Evolutionary conservation across 2,329 filamentous ascomycete genomes (phyloP).

Genomic region (Fusarium sp.): DNA sequence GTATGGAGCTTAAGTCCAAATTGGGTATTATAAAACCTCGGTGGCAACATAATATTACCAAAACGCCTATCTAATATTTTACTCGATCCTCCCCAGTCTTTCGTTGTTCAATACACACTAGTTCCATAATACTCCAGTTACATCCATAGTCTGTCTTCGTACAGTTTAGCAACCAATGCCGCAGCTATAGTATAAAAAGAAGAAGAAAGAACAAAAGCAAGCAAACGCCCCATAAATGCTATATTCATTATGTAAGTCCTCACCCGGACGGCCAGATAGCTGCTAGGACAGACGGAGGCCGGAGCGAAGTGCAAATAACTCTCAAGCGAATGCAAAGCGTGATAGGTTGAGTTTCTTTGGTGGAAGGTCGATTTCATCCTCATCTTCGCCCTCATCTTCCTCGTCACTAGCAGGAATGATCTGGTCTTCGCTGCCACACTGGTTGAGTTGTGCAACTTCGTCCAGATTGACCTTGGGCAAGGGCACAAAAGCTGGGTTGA

Average conservation of each 20-base stretch:
- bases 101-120: constrained; percentile 22
- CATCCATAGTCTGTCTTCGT: constrained; percentile 17
- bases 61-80: constrained; percentile 42
- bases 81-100: constrained; percentile 16
- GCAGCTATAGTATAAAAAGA: constrained; percentile 15
- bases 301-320: constrained; percentile 3
- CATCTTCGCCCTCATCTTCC: constrained; percentile 55
- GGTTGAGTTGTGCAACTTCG: constrained; percentile 67
- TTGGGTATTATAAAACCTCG: constrained; percentile 20
- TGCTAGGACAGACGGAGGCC: not conserved
- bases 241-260: constrained; percentile 19
- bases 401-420: constrained; percentile 67
- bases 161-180: constrained; percentile 23
- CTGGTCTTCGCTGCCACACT: constrained; percentile 68
- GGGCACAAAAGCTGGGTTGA: constrained; percentile 68
- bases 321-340: constrained; percentile 59
- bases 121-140: constrained; percentile 28
- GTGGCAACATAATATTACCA: constrained; percentile 24
- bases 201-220: constrained; percentile 6
- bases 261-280: not conserved
- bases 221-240: constrained; percentile 34
- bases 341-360: constrained; percentile 62
- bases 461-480: constrained; percentile 67
- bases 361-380: constrained; percentile 51
- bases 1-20: not conserved